Percentiles rank a stretch among this genome's conserved stretches.
Conservation (phyloP, 1,284 basidiomycete genomes). For the Rhizoctonia solani region DNA sequence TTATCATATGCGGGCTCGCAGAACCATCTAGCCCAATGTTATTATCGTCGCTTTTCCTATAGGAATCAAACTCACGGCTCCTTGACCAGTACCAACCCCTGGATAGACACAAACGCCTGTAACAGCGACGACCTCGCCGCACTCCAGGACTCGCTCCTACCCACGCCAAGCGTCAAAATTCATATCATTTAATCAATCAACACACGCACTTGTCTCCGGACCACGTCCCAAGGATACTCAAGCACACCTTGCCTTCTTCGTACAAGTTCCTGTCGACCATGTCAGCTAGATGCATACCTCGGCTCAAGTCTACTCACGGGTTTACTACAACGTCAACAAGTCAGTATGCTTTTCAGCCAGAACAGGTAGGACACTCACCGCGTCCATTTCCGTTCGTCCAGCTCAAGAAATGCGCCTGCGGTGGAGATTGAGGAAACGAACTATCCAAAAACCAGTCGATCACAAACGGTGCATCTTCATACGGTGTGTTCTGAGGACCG, state of each 20-base stretch:
- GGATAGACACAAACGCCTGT: slow-evolving; percentile 92
- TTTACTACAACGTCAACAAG: slow-evolving; percentile 60
- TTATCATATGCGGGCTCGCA: slow-evolving; percentile 93
- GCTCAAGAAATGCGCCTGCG: slow-evolving; percentile 86
- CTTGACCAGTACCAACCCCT: slow-evolving; percentile 88
- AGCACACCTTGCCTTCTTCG: slow-evolving; percentile 93
- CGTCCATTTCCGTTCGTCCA: slow-evolving; percentile 94
- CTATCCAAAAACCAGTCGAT: slow-evolving; percentile 92
- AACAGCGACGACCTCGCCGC: slow-evolving; percentile 80
- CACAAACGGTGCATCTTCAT: slow-evolving; percentile 90
- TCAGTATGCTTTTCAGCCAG: background rate
- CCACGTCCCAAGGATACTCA: slow-evolving; percentile 93
- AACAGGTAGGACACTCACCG: slow-evolving; percentile 54
- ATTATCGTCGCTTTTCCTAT: slow-evolving; percentile 6
- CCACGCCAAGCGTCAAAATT: background rate
- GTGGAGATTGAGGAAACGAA: slow-evolving; percentile 85
- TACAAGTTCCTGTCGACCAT: slow-evolving; percentile 73
- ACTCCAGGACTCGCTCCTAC: slow-evolving; percentile 76
- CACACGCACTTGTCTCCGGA: slow-evolving; percentile 64
- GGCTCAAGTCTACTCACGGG: slow-evolving; percentile 57
- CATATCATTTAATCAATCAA: background rate
- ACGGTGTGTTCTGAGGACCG: slow-evolving; percentile 91
- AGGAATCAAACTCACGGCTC: slow-evolving; percentile 67
- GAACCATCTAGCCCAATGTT: slow-evolving; percentile 65
- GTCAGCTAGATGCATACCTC: slow-evolving; percentile 8